These are phyloP conservation scores for Fusarium hainanense DNA, from an alignment of 2,329 filamentous ascomycete genomes.

Conservation along the genomic window DNA sequence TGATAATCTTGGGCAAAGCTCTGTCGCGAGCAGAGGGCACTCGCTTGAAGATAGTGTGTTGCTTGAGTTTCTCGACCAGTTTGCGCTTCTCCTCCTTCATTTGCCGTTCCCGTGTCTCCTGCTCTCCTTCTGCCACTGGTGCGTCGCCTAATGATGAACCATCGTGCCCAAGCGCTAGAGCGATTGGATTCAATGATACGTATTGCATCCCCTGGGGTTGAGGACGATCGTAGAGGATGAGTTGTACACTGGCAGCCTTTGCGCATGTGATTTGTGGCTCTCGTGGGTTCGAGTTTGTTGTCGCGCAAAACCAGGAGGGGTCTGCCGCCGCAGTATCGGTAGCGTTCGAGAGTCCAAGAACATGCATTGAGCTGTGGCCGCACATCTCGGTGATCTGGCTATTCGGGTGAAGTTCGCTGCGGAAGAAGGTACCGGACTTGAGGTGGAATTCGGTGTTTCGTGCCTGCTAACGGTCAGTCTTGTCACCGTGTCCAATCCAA, in stretches of 20 bases:
- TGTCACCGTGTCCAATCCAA: neutral
- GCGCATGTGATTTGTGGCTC: constrained; percentile 81
- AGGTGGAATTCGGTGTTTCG: constrained; percentile 89
- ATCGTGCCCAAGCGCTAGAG: constrained; percentile 85
- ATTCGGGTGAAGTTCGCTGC: constrained; percentile 82
- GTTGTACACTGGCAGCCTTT: constrained; percentile 79
- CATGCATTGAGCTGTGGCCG: constrained; percentile 83
- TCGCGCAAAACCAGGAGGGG: constrained; percentile 74
- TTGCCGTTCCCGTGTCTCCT: constrained; percentile 72
- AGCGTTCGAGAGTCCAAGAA: constrained; percentile 84
- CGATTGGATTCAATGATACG: constrained; percentile 89
- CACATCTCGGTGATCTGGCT: constrained; percentile 86
- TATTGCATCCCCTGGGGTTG: constrained; percentile 94
- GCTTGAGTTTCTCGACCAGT: constrained; percentile 85
- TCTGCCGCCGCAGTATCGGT: constrained; percentile 64
- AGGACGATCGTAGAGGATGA: constrained; percentile 89
- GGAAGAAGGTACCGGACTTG: constrained; percentile 83
- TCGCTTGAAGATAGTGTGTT: constrained; percentile 86
- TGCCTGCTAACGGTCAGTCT: constrained; percentile 61
- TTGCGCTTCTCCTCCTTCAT: constrained; percentile 70
- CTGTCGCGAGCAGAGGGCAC: constrained; percentile 83
- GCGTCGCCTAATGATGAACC: constrained; percentile 53
- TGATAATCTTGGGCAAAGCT: constrained; percentile 82
- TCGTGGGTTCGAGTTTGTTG: constrained; percentile 61
- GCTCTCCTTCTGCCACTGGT: constrained; percentile 72